Conservation (phyloP, 371 early-diverging fungal genomes). For the Batkoa obscura region DNA sequence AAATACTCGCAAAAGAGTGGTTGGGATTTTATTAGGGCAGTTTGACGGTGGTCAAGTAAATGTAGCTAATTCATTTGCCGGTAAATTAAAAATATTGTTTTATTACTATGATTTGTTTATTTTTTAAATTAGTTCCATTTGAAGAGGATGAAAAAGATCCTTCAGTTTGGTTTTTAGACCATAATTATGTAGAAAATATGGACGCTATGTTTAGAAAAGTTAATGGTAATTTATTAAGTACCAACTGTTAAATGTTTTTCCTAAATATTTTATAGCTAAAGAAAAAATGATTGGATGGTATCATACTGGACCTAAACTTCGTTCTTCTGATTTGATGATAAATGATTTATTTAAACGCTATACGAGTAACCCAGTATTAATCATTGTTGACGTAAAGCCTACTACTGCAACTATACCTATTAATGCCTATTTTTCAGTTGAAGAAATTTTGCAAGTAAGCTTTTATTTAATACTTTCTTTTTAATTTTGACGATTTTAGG, state of each 20-base stretch:
- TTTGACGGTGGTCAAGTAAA: constrained; percentile 72
- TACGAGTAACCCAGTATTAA: constrained; percentile 85
- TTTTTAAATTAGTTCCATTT: constrained; percentile 69
- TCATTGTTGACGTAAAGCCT: constrained; percentile 88
- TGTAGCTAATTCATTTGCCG: constrained; percentile 97
- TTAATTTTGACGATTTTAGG: constrained; percentile 28
- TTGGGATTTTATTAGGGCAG: constrained; percentile 98
- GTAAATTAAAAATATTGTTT: constrained; percentile 22
- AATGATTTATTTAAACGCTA: constrained; percentile 93
- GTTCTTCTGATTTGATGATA: constrained; percentile 95
- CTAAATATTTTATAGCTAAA: constrained; percentile 58
- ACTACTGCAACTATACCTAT: constrained; percentile 84
- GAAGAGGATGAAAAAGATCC: constrained; percentile 97
- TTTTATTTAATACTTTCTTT: not conserved
- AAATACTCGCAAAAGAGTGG: constrained; percentile 91
- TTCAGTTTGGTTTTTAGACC: constrained; percentile 97
- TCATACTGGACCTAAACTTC: constrained; percentile 96
- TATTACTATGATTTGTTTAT: not conserved
- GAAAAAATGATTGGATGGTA: constrained; percentile 99
- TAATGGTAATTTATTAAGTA: constrained; percentile 43
- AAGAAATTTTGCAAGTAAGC: constrained; percentile 74
- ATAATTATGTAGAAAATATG: constrained; percentile 98
- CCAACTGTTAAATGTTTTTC: not conserved
- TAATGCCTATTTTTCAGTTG: constrained; percentile 86
- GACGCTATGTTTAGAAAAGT: constrained; percentile 99